These are phyloP conservation scores for Incumbomyces delicatus DNA, from an alignment of 2,329 filamentous ascomycete species.

Conservation along the genomic window DNA sequence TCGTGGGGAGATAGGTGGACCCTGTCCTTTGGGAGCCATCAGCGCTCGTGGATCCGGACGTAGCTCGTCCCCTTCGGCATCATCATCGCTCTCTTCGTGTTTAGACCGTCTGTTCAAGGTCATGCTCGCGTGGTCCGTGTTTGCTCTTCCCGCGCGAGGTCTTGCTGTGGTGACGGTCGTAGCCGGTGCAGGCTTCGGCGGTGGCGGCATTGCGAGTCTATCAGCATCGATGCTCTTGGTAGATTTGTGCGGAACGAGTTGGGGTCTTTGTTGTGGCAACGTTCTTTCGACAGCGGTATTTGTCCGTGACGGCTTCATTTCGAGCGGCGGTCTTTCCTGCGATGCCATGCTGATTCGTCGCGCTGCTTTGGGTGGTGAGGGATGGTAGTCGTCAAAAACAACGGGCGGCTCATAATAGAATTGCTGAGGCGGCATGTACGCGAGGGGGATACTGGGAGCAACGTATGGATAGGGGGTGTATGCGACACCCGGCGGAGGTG, in stretches of 20 bases:
- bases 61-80: conserved; percentile 10
- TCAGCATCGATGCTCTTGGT: conserved; percentile 13
- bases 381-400: conserved; percentile 1
- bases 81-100: conserved; percentile 8
- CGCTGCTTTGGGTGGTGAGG: not conserved
- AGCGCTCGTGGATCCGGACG: conserved; percentile 8
- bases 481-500: conserved; percentile 1
- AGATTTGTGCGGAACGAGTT: conserved; percentile 9
- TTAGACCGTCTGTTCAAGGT: conserved; percentile 5
- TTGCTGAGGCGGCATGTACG: conserved; percentile 1
- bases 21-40: conserved; percentile 6
- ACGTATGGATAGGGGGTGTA: conserved; percentile 3
- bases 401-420: conserved; percentile 2
- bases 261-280: not conserved
- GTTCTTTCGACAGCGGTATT: not conserved
- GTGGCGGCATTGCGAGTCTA: conserved; percentile 12
- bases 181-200: conserved; percentile 9
- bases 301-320: conserved; percentile 4
- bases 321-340: conserved; percentile 3
- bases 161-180: conserved; percentile 8
- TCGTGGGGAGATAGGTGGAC: conserved; percentile 14
- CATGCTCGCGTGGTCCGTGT: conserved; percentile 13
- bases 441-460: not conserved
- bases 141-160: conserved; percentile 14
- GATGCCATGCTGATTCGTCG: not conserved